Evolutionary conservation across 768 basidiomycete genomes (phyloP), one percentile per base, ranked within the genome.

Genomic region (Lentinula sp.): DNA sequence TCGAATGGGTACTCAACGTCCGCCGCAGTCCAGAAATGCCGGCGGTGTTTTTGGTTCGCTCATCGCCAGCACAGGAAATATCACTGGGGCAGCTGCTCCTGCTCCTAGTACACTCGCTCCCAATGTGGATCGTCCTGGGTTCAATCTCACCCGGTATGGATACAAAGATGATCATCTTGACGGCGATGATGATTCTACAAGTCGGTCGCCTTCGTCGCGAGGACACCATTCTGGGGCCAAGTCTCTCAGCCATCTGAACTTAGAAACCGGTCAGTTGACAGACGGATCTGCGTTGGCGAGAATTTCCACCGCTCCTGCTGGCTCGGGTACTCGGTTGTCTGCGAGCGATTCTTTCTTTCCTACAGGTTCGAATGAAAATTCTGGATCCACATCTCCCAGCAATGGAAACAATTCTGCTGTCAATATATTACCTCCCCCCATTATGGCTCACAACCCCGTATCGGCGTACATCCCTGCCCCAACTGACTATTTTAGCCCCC

Each of bases 41-140:
- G 87, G 77, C 0, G 87, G 87, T 5, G 87, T 87, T 1, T 80
- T 88, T 61, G 89, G 87, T 0, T 80, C 88, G 4, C 79, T 93
- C 39, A 84, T 94, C 21, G 82, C 87, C 6, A 84, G 85, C 60
- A 85, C 89, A 0, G 85, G 83, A 2, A 84, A 85, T 52, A 72
- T 93, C 7, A 74, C 80, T 1, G 89, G 87, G 16, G 80, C 80
- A 2, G 83, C 84, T 6, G 80, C 85, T 0, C 88, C 88, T 0
- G 64, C 66, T 9, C 72, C 77, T 48, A 80, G 72, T 66, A 54
- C 74, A 74, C 31, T 77, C 78, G 65, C 84, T 6, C 88, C 89
- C 1, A 80, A 86, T 64, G 67, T 88, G 40, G 80, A 82, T 65
- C 73, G 80, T 48, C 78, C 86, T 2, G 90, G 91, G 13, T 91